Conservation (phyloP, 2,329 filamentous ascomycete genomes). For the Albophoma yamanashiensis region DNA sequence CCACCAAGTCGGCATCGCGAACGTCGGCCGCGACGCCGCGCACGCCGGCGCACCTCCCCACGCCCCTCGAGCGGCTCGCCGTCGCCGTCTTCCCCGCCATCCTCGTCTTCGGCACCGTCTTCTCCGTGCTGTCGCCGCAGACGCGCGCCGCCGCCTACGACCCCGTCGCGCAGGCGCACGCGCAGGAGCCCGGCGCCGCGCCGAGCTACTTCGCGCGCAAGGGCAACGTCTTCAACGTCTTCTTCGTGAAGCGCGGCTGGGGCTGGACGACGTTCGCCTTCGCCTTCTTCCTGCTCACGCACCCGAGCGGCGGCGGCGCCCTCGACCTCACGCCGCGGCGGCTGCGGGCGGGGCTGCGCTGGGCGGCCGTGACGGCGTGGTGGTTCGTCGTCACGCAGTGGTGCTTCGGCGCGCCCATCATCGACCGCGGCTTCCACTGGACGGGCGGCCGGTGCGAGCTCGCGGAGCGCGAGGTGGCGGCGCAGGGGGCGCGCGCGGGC, state of each 20-base stretch:
- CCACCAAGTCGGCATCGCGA: not conserved
- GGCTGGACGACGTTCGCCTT: slow-evolving; percentile 77
- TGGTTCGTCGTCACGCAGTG: slow-evolving; percentile 92
- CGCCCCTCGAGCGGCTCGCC: slow-evolving; percentile 52
- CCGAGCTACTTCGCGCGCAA: slow-evolving; percentile 92
- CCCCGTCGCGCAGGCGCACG: slow-evolving; percentile 50
- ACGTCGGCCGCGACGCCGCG: slow-evolving; percentile 18
- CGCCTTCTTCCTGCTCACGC: slow-evolving; percentile 54
- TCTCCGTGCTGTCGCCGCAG: slow-evolving; percentile 65
- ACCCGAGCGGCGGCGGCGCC: slow-evolving; percentile 38
- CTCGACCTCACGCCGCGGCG: slow-evolving; percentile 21
- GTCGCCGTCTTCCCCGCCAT: slow-evolving; percentile 66
- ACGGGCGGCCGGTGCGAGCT: slow-evolving; percentile 77
- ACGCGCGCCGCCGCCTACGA: slow-evolving; percentile 56
- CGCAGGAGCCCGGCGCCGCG: slow-evolving; percentile 39
- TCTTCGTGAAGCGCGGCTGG: slow-evolving; percentile 96
- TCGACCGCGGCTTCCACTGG: slow-evolving; percentile 81
- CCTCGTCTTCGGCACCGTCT: slow-evolving; percentile 72
- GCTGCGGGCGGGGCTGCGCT: slow-evolving; percentile 54
- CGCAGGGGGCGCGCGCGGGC: slow-evolving; percentile 27
- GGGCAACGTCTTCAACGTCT: slow-evolving; percentile 79
- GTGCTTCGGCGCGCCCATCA: slow-evolving; percentile 86
- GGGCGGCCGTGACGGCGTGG: slow-evolving; percentile 58
- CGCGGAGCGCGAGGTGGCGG: slow-evolving; percentile 33
- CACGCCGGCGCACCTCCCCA: slow-evolving; percentile 55